Evolutionary conservation across 495 filamentous ascomycete species (phyloP).

Genomic region (Aspergillus cristatus): DNA sequence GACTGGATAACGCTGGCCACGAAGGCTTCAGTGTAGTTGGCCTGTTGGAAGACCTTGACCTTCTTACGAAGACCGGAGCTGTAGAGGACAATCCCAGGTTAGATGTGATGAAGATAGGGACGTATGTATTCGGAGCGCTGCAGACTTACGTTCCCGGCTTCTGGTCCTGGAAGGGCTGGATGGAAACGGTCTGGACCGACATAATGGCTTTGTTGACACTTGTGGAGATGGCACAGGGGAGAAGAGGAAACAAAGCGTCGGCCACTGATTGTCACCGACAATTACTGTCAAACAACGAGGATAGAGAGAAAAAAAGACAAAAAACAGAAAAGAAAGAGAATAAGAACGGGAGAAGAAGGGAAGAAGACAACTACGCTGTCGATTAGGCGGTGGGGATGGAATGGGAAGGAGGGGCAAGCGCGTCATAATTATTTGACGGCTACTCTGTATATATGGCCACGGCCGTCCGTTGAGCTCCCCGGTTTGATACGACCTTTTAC

Average conservation of each 20-base stretch:
- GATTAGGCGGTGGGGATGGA: neutral
- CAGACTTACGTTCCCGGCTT: conserved; percentile 98
- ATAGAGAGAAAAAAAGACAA: conserved; percentile 5
- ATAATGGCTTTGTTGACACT: conserved; percentile 31
- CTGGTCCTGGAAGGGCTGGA: conserved; percentile 83
- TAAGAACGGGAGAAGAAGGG: neutral
- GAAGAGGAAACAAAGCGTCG: conserved; percentile 2
- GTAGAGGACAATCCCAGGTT: conserved; percentile 9
- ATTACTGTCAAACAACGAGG: conserved; percentile 7
- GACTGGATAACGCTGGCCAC: conserved; percentile 87
- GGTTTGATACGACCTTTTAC: too few relatives aligned
- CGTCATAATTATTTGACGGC: neutral
- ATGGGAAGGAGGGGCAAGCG: conserved; percentile 1
- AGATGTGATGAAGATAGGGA: conserved; percentile 2
- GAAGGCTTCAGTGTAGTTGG: conserved; percentile 93
- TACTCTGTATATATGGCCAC: too few relatives aligned
- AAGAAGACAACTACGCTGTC: neutral
- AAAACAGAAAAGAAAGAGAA: conserved; percentile 3
- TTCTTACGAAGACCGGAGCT: conserved; percentile 98
- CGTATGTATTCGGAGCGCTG: too few relatives aligned
- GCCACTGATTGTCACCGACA: conserved; percentile 13
- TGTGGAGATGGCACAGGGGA: conserved; percentile 3
- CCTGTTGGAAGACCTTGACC: conserved; percentile 93
- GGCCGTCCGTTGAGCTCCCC: too few relatives aligned
- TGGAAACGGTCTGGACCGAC: conserved; percentile 65